Percentiles rank a stretch among this genome's conserved stretches.
Conservation (phyloP, 2,329 filamentous ascomycete genomes). For the Boeremia exigua region DNA sequence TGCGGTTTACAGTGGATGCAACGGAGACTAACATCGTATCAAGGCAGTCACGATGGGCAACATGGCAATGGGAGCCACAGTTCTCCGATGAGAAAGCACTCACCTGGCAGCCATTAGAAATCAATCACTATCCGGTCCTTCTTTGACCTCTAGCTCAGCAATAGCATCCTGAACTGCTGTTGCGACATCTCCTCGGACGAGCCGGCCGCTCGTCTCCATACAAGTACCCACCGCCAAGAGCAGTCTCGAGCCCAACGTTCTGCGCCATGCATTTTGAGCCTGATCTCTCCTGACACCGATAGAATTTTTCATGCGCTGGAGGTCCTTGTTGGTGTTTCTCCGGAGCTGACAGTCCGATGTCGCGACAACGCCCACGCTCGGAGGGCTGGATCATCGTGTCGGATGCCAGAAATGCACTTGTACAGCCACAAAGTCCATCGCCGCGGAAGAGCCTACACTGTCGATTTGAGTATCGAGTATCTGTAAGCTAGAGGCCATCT, state of each 20-base stretch:
- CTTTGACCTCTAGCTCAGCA: not conserved
- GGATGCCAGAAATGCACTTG: not conserved
- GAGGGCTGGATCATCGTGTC: conserved; percentile 7
- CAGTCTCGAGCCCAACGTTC: not conserved
- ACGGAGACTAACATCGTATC: too few relatives aligned
- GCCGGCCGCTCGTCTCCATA: not conserved
- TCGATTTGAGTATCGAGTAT: not conserved
- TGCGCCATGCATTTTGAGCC: conserved; percentile 6
- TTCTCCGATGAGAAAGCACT: too few relatives aligned
- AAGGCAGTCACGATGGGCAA: too few relatives aligned
- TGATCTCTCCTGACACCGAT: not conserved
- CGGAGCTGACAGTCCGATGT: conserved; percentile 19
- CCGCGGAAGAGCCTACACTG: not conserved
- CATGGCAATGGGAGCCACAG: too few relatives aligned
- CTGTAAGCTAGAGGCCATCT: not conserved
- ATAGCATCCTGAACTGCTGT: not conserved
- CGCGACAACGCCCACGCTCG: conserved; percentile 17
- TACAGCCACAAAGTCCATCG: conserved; percentile 8
- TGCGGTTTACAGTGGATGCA: too few relatives aligned
- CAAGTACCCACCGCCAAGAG: conserved; percentile 13
- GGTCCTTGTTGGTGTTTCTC: conserved; percentile 12
- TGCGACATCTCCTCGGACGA: conserved; percentile 11
- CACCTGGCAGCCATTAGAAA: too few relatives aligned
- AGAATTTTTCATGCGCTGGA: not conserved
- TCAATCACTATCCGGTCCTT: too few relatives aligned